These are phyloP conservation scores for Neopestalotiopsis rosae DNA, from an alignment of 2,329 filamentous ascomycete genomes.

Conservation along the genomic window DNA sequence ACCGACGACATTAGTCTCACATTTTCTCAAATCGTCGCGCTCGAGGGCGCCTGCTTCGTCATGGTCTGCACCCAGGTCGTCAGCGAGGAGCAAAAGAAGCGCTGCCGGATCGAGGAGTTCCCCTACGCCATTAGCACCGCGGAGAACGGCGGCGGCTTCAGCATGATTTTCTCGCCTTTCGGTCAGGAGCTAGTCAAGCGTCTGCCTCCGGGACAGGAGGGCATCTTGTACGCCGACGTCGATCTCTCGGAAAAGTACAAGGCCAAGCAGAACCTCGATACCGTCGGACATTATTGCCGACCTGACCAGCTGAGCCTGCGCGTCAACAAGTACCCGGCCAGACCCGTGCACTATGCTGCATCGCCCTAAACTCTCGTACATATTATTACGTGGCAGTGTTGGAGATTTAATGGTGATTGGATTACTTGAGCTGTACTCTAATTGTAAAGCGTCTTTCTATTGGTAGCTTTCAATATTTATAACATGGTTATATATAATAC, in stretches of 20 bases:
- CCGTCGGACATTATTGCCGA: background rate
- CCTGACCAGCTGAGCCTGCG: background rate
- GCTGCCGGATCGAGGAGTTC: background rate
- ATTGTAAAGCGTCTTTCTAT: too few relatives aligned
- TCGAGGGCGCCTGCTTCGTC: background rate
- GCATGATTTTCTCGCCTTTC: background rate
- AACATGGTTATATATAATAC: too few relatives aligned
- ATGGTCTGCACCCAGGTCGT: background rate
- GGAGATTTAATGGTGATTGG: background rate
- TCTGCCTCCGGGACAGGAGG: background rate
- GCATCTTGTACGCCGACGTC: background rate
- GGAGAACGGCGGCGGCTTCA: background rate
- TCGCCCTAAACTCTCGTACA: background rate
- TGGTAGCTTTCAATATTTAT: too few relatives aligned
- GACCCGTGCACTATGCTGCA: background rate
- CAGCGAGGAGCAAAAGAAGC: background rate
- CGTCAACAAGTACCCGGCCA: slow-evolving; percentile 1
- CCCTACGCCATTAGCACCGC: background rate
- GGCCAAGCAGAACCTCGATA: background rate
- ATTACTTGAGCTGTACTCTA: too few relatives aligned
- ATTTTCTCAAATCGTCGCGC: background rate
- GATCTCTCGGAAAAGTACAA: background rate
- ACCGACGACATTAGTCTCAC: background rate
- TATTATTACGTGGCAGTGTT: background rate
- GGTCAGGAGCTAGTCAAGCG: background rate